These are phyloP conservation scores for Coemansia sp. DNA, from an alignment of 192 early-diverging fungal genomes.

Conservation along the genomic window DNA sequence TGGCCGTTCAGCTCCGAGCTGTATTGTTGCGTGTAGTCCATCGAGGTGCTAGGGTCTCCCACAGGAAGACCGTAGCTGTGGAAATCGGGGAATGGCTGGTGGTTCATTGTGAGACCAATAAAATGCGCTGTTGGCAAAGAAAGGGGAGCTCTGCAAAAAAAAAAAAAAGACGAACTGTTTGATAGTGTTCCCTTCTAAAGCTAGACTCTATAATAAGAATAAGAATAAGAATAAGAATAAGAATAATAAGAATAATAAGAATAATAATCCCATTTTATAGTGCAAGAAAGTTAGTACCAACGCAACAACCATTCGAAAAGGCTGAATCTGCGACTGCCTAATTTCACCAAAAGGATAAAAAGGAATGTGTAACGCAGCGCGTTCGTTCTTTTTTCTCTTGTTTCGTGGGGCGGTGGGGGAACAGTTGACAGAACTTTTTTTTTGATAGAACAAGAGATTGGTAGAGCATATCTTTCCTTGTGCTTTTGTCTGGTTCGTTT, in stretches of 20 bases:
- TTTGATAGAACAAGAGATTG: no score
- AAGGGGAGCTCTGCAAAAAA: no score
- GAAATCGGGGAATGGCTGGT: constrained; percentile 52
- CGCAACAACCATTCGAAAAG: neutral
- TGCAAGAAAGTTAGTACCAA: neutral
- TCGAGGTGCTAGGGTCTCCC: constrained; percentile 33
- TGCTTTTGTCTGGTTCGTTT: no score
- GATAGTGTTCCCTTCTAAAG: no score
- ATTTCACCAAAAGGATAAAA: neutral
- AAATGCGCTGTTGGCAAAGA: neutral
- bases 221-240: no score
- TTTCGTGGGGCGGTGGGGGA: neutral
- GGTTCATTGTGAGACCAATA: constrained; percentile 33
- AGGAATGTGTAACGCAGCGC: neutral
- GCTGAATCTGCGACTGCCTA: neutral
- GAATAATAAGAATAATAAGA: no score
- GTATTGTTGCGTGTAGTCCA: constrained; percentile 53
- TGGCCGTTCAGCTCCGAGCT: constrained; percentile 39
- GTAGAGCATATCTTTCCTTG: no score
- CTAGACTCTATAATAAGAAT: no score
- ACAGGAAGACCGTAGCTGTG: constrained; percentile 53
- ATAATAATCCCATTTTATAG: neutral
- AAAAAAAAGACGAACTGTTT: no score
- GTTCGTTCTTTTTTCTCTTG: neutral
- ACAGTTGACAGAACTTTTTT: no score